phyloP scores from a whole-genome alignment of 2,329 filamentous ascomycete species.

The Pseudopithomyces maydicus region DNA sequence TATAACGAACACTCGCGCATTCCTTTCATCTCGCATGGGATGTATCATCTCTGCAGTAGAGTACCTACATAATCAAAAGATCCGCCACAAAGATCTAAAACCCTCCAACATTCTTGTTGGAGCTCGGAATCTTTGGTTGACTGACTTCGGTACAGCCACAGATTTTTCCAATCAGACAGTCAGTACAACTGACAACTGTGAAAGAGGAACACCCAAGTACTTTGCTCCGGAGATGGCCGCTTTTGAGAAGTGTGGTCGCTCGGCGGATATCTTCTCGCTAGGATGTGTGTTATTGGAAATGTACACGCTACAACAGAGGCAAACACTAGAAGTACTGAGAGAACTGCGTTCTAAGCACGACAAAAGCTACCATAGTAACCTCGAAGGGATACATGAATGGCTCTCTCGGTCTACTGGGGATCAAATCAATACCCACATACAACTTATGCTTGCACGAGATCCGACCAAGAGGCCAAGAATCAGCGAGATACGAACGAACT shows the following conservation, averaged over 20 bases:
- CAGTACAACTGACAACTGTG: conserved; percentile 23
- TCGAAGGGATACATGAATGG: not conserved
- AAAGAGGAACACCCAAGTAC: conserved; percentile 29
- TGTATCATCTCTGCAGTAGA: conserved; percentile 23
- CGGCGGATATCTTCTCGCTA: conserved; percentile 29
- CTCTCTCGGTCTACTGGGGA: not conserved
- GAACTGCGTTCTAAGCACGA: not conserved
- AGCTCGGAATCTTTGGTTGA: conserved; percentile 19
- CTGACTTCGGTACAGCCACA: conserved; percentile 29
- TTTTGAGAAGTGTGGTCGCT: conserved; percentile 14
- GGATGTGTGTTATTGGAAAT: conserved; percentile 27
- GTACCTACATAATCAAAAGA: conserved; percentile 23
- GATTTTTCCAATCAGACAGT: conserved; percentile 22
- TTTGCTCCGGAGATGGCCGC: conserved; percentile 26
- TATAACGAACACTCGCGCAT: not conserved
- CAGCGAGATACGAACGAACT: not conserved
- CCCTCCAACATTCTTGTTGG: conserved; percentile 26
- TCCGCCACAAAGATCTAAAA: conserved; percentile 32
- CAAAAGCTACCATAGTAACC: conserved; percentile 10
- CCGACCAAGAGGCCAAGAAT: not conserved
- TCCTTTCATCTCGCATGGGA: conserved; percentile 15
- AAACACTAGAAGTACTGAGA: not conserved
- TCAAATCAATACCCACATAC: not conserved
- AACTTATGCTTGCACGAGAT: not conserved
- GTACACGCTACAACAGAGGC: not conserved